phyloP scores from a whole-genome alignment of 768 basidiomycete species.

The Suillus luteus region DNA sequence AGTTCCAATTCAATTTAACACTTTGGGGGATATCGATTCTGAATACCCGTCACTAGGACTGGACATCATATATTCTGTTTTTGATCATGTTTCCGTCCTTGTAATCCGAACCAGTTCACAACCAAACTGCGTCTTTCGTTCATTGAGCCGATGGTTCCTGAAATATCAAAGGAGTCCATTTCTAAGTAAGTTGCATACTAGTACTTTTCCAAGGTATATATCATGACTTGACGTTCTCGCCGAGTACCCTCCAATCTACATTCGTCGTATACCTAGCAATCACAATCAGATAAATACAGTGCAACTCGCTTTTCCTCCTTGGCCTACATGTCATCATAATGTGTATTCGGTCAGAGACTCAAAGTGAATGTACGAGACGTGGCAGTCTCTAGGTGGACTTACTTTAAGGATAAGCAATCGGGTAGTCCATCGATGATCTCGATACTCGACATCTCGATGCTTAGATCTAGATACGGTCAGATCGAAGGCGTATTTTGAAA shows the following conservation, averaged over 20 bases:
- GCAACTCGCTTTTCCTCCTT: background rate
- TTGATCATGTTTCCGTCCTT: background rate
- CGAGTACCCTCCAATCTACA: background rate
- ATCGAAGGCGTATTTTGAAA: background rate
- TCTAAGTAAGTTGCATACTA: background rate
- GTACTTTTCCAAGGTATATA: background rate
- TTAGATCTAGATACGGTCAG: background rate
- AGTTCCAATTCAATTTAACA: background rate
- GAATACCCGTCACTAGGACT: background rate
- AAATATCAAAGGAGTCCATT: background rate
- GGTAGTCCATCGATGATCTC: conserved; percentile 1
- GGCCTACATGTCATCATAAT: background rate
- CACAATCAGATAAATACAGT: background rate
- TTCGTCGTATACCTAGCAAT: background rate
- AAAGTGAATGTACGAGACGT: background rate
- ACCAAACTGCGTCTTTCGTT: background rate
- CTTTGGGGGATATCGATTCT: background rate
- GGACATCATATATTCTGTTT: background rate
- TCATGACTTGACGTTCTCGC: background rate
- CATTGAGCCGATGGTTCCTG: background rate
- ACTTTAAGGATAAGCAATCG: background rate
- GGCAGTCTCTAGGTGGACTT: background rate
- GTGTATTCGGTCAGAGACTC: no score
- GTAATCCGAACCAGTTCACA: background rate
- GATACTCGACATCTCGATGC: conserved; percentile 1